Evolutionary conservation across 805 yeast genomes (phyloP), one percentile per base, ranked within the genome.

Genomic region (Starmerella asiatica): DNA sequence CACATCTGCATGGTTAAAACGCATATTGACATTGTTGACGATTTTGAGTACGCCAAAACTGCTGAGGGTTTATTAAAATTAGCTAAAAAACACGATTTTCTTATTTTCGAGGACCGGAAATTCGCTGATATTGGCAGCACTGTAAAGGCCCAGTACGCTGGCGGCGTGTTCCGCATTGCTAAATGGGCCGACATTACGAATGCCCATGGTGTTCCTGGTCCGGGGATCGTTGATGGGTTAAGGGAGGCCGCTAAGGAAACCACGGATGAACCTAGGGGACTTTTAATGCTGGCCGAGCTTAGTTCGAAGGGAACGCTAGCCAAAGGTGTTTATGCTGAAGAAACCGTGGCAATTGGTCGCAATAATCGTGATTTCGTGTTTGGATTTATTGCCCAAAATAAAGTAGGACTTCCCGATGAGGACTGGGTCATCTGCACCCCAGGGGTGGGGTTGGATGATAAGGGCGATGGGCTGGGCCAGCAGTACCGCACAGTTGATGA

Each of bases 111-210:
- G 63, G 99, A 91, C 63, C 72, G 99, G 48, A 91, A 91, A 63
- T 91, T 91, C 61, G 98, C 99, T 19, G 99, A 91, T 60, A 91
- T 91, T 52, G 99, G 99, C 15, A 84, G 86, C 56, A 91, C 98
- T 1, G 98, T 91, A 39, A 86, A 88, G 63, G 72, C 83, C 33
- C 98, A 91, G 61, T 91, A 88, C 60, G 66, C 80, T 24, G 83
- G 93, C 29, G 98, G 98, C 33, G 78, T 83, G 9, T 85, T 75
- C 65, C 76, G 73, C 56, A 88, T 88, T 45, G 91, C 94, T 12
- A 64, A 76, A 53, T 91, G 98, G 98, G 76, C 97, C 0, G 95
- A 91, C 56, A 85, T 91, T 50, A 88, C 97, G 27, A 91, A 91
- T 59, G 97, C 97, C 0, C 98, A 91, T 55, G 93, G 96, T 43